Conservation (phyloP, 305 asterid genomes). For the Fraxinus xanthoxyloides region DNA sequence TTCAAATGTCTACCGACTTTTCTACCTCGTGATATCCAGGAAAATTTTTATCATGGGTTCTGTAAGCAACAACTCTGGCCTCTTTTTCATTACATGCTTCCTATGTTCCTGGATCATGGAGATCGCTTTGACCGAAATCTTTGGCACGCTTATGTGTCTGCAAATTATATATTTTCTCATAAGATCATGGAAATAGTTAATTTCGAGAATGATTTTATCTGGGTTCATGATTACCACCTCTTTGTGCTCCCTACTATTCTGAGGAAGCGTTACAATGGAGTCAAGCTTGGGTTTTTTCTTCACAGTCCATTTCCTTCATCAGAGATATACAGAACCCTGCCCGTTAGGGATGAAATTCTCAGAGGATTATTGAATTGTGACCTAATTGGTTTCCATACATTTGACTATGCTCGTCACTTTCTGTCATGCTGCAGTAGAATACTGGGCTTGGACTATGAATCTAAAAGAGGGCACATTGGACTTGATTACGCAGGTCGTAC, state of each 20-base stretch:
- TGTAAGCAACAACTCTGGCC: conserved; percentile 31
- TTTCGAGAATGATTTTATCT: conserved; percentile 24
- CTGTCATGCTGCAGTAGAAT: conserved; percentile 31
- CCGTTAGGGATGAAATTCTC: conserved; percentile 29
- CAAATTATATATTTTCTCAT: conserved; percentile 25
- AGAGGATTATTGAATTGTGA: conserved; percentile 27
- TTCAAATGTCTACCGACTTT: conserved; percentile 26
- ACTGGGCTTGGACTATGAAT: conserved; percentile 27
- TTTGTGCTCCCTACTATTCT: conserved; percentile 25
- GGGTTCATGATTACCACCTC: conserved; percentile 32
- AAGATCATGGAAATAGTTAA: conserved; percentile 24
- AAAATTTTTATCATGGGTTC: conserved; percentile 26
- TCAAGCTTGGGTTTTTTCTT: conserved; percentile 28
- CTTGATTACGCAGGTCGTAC: conserved; percentile 27
- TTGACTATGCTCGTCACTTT: conserved; percentile 30
- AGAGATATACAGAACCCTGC: conserved; percentile 27
- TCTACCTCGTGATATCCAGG: conserved; percentile 20
- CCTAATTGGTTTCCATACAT: conserved; percentile 27
- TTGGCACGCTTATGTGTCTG: conserved; percentile 28
- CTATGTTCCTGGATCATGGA: conserved; percentile 25
- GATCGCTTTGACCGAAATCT: conserved; percentile 25
- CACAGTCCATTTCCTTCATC: conserved; percentile 33
- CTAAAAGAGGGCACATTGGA: conserved; percentile 29
- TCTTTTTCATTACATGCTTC: conserved; percentile 30
- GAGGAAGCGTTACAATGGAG: conserved; percentile 23